phyloP scores from a whole-genome alignment of 257 asterid species.

The Lavandula angustifolia region DNA sequence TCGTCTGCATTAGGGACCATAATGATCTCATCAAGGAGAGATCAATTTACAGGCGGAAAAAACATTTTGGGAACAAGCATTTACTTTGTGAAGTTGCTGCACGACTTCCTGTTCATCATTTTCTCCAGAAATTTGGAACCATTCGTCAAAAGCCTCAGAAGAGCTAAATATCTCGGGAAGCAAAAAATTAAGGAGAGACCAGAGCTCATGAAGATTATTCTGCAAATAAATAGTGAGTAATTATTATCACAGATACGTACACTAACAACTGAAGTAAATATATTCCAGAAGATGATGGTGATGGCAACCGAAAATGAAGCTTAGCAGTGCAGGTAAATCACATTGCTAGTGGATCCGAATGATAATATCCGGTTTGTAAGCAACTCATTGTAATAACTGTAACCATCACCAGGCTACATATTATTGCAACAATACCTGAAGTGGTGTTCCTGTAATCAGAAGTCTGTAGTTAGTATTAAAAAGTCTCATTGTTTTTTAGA shows the following conservation, averaged over 20 bases:
- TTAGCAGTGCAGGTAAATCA: slow-evolving; percentile 11
- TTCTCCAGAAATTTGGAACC: slow-evolving; percentile 99
- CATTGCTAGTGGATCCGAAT: not conserved
- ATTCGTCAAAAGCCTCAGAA: slow-evolving; percentile 96
- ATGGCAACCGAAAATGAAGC: slow-evolving; percentile 10
- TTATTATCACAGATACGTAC: slow-evolving; percentile 22
- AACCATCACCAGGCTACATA: slow-evolving; percentile 1
- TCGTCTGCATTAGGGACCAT: not conserved
- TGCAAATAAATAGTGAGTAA: slow-evolving; percentile 38
- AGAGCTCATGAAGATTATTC: slow-evolving; percentile 99
- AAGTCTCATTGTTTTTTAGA: slow-evolving; percentile 93
- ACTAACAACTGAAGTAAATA: slow-evolving; percentile 8
- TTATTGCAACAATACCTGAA: slow-evolving; percentile 60
- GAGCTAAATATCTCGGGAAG: slow-evolving; percentile 99
- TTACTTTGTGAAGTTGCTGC: slow-evolving; percentile 99
- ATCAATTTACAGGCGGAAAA: not conserved
- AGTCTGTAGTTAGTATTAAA: slow-evolving; percentile 88
- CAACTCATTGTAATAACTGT: not conserved
- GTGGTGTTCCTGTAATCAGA: slow-evolving; percentile 97
- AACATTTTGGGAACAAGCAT: not conserved
- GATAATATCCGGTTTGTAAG: not conserved
- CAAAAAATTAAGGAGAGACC: slow-evolving; percentile 96
- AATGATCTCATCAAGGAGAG: not conserved
- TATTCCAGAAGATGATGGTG: not conserved
- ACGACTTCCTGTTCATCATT: slow-evolving; percentile 99